Conservation (phyloP, 148 eudicot species). For the Rhododendron vialii region DNA sequence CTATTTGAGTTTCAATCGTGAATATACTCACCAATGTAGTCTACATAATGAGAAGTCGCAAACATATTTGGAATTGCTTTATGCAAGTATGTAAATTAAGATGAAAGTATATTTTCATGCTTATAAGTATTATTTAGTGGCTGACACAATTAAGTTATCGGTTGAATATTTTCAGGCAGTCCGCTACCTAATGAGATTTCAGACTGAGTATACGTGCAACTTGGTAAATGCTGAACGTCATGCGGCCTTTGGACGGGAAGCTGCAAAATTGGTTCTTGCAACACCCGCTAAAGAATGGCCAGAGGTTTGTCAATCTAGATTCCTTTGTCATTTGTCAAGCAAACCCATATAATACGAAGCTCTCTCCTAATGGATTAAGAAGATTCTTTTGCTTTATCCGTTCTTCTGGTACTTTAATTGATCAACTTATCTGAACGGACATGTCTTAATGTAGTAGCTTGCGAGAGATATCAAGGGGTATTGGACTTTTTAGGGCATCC, state of each 20-base stretch:
- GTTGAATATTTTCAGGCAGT: slow-evolving; percentile 51
- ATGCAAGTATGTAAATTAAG: neutral
- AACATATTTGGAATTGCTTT: neutral
- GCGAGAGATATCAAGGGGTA: no score
- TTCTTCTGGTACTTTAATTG: no score
- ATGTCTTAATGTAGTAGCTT: no score
- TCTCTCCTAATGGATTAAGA: no score
- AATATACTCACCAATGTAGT: neutral
- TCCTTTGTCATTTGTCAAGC: neutral
- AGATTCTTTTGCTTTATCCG: no score
- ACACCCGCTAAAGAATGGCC: slow-evolving; percentile 23
- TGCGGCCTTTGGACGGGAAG: slow-evolving; percentile 78
- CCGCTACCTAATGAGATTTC: slow-evolving; percentile 89
- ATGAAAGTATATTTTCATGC: neutral
- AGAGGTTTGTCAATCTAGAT: slow-evolving; percentile 27
- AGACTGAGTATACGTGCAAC: slow-evolving; percentile 69
- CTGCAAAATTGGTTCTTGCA: slow-evolving; percentile 70
- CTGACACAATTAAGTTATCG: neutral
- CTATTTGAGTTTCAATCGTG: neutral
- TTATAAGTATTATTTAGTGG: neutral
- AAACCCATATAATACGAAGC: no score
- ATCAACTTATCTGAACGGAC: no score
- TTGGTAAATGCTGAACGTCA: slow-evolving; percentile 79
- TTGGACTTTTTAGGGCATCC: no score
- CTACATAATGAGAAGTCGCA: neutral